These are phyloP conservation scores for Cytospora leucostoma DNA, from an alignment of 2,329 filamentous ascomycete species.

Conservation along the genomic window DNA sequence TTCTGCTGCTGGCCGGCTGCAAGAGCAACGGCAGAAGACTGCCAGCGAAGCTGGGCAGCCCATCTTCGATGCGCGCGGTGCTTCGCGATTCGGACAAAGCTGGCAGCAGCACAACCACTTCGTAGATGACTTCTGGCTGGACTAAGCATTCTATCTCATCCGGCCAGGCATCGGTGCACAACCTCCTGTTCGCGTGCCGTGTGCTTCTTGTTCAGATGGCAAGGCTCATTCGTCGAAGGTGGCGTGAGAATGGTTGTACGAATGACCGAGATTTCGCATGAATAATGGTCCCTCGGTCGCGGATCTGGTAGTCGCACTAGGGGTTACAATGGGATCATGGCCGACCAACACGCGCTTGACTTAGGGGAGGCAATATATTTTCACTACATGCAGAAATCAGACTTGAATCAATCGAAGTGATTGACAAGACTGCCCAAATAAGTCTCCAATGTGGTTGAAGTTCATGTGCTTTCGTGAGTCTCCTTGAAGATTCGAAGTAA, in stretches of 20 bases:
- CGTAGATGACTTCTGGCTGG: slow-evolving; percentile 42
- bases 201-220: neutral
- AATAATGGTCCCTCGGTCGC: slow-evolving; percentile 5
- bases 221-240: neutral
- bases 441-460: too few relatives aligned
- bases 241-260: neutral
- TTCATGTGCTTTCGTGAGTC: too few relatives aligned
- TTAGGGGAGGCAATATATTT: neutral
- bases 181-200: neutral
- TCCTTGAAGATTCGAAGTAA: too few relatives aligned
- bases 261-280: neutral
- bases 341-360: slow-evolving; percentile 5
- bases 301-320: slow-evolving; percentile 16
- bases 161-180: slow-evolving; percentile 12
- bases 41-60: slow-evolving; percentile 47
- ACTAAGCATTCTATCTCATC: slow-evolving; percentile 42
- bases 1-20: slow-evolving; percentile 21
- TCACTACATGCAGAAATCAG: neutral
- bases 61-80: slow-evolving; percentile 46
- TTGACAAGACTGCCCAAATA: too few relatives aligned
- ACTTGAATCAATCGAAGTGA: neutral
- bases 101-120: slow-evolving; percentile 44
- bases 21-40: slow-evolving; percentile 36
- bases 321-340: slow-evolving; percentile 15
- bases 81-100: slow-evolving; percentile 55